Conservation (phyloP, 2,329 filamentous ascomycete genomes). For the Pseudopyricularia javanii region DNA sequence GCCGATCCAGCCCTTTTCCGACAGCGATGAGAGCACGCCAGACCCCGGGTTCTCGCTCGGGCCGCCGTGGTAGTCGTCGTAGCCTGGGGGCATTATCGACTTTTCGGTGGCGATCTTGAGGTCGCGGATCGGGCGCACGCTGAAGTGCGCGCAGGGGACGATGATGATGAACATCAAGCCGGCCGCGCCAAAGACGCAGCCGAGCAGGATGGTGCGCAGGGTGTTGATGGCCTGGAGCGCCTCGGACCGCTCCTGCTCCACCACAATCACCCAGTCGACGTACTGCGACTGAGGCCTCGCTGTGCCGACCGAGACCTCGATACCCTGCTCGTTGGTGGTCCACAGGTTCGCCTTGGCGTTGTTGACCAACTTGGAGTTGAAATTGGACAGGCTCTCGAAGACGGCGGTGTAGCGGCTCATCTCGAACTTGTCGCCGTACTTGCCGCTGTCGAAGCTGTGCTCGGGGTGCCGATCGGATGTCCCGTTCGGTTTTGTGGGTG, state of each 20-base stretch:
- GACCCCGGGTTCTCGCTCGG: conserved; percentile 34
- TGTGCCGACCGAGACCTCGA: conserved; percentile 66
- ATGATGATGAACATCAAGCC: conserved; percentile 61
- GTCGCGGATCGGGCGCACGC: conserved; percentile 67
- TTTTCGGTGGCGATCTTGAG: conserved; percentile 65
- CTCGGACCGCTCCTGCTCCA: conserved; percentile 65
- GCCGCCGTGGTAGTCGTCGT: conserved; percentile 41
- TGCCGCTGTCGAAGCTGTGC: conserved; percentile 27
- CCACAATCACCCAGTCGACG: conserved; percentile 71
- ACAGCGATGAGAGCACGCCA: conserved; percentile 27
- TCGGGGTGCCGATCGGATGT: conserved; percentile 34
- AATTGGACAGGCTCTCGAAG: conserved; percentile 42
- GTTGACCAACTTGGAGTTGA: conserved; percentile 35
- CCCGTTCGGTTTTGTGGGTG: conserved; percentile 27
- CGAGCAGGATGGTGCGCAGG: conserved; percentile 69
- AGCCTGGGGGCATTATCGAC: conserved; percentile 55
- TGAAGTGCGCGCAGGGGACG: conserved; percentile 69
- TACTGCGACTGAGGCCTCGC: conserved; percentile 55
- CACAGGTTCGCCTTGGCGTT: conserved; percentile 58
- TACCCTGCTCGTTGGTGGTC: conserved; percentile 60
- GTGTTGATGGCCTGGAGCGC: conserved; percentile 64
- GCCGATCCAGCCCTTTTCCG: conserved; percentile 27
- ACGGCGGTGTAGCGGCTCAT: conserved; percentile 52
- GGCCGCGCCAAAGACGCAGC: conserved; percentile 73
- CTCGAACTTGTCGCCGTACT: conserved; percentile 38